Percentiles rank a stretch among this genome's conserved stretches.
Evolutionary conservation across 2,329 filamentous ascomycete genomes (phyloP).

Genomic region (Fusarium coicis): DNA sequence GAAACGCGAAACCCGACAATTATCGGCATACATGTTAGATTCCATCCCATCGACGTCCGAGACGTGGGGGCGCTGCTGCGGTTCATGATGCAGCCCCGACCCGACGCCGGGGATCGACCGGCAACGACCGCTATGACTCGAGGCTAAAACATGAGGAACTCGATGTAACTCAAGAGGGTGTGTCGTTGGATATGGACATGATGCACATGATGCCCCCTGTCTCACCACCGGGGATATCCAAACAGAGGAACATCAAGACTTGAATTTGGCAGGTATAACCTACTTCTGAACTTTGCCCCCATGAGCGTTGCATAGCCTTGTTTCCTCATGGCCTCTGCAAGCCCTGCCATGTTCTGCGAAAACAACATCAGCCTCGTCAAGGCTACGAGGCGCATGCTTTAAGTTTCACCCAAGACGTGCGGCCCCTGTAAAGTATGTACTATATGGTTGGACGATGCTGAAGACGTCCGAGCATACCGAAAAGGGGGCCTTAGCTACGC

Average conservation of each 20-base stretch:
- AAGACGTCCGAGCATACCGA: neutral
- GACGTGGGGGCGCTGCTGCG: neutral
- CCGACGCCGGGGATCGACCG: slow-evolving; percentile 23
- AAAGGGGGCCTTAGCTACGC: slow-evolving; percentile 1
- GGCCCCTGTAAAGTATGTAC: neutral
- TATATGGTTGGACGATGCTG: neutral
- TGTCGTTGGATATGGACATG: neutral
- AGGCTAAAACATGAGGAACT: slow-evolving; percentile 8
- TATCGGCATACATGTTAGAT: neutral
- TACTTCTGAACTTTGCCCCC: neutral
- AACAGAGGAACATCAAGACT: neutral
- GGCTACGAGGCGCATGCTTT: neutral
- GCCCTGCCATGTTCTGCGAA: neutral
- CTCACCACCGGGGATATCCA: neutral
- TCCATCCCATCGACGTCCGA: neutral
- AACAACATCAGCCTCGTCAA: neutral
- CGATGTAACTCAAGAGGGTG: neutral
- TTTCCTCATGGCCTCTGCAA: neutral
- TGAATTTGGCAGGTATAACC: neutral
- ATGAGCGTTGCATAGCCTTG: neutral
- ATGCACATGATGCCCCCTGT: neutral
- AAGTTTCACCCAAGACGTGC: neutral
- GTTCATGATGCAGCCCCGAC: neutral
- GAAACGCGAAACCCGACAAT: slow-evolving; percentile 13
- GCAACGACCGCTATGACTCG: slow-evolving; percentile 19